Evolutionary conservation across 768 basidiomycete species (phyloP).

Genomic region (Termitomyces heimii): DNA sequence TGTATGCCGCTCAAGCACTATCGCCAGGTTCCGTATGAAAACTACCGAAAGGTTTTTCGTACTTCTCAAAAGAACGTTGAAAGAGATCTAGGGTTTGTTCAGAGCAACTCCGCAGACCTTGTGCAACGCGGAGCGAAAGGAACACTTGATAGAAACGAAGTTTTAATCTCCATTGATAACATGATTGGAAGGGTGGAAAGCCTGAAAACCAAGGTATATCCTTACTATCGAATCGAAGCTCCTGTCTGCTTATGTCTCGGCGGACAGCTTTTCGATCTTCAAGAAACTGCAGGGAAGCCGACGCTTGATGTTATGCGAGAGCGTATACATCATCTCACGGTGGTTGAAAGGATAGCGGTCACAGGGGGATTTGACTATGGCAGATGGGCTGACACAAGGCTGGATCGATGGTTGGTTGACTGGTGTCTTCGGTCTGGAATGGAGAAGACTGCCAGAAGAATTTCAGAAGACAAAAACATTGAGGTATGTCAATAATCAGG

Average conservation of each 20-base stretch:
- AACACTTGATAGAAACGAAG: constrained; percentile 40
- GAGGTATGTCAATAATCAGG: constrained; percentile 45
- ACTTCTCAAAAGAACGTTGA: constrained; percentile 78
- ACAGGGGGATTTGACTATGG: constrained; percentile 53
- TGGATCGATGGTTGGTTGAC: constrained; percentile 91
- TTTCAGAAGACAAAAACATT: constrained; percentile 74
- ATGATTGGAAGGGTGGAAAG: constrained; percentile 75
- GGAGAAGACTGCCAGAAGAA: constrained; percentile 65
- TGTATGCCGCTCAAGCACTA: neutral
- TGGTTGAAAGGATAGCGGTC: constrained; percentile 50
- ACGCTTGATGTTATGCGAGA: constrained; percentile 72
- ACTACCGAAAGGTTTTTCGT: constrained; percentile 84
- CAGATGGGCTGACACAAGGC: constrained; percentile 72
- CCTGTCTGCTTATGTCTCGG: neutral
- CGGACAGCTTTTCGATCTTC: constrained; percentile 40
- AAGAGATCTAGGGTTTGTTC: constrained; percentile 63
- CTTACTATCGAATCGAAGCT: neutral
- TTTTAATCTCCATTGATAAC: constrained; percentile 55
- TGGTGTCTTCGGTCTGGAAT: constrained; percentile 83
- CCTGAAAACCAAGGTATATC: constrained; percentile 81
- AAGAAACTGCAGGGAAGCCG: constrained; percentile 43
- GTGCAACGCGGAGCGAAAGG: constrained; percentile 35
- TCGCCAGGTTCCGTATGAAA: constrained; percentile 80
- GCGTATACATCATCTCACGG: constrained; percentile 65
- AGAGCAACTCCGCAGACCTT: constrained; percentile 55